Evolutionary conservation across 2,329 filamentous ascomycete genomes (phyloP), one percentile per base, ranked within the genome.

Genomic region (Periglandula ipomoeae): DNA sequence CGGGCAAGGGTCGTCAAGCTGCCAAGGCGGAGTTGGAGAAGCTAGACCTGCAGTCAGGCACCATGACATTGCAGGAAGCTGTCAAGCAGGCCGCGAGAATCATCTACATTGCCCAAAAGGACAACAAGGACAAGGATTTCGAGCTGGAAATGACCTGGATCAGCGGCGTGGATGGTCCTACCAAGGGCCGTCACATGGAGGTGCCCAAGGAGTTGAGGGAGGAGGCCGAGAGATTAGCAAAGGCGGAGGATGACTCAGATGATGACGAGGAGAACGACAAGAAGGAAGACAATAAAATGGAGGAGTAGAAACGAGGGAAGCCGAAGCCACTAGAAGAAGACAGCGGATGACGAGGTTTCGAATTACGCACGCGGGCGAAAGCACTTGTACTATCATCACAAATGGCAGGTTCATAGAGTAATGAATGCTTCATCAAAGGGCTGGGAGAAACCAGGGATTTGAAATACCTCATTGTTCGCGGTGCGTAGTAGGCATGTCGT

Each of bases 71-170:
- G 51, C 75, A 85, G 63, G 84, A 97, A 63, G 93, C 85, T 45
- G 88, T 98, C 62, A 96, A 95, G 76, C 87, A 97, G 75, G 93
- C 93, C 30, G 93, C 93, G 49, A 78, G 89, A 53, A 98, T 98
- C 70, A 97, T 98, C 70, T 94, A 96, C 67, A 82, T 95, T 52
- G 90, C 91, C 44, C 93, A 98, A 66, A 93, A 97, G 68, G 93
- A 98, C 69, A 97, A 91, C 77, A 97, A 97, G 75, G 93, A 97
- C 72, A 98, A 98, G 77, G 93, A 97, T 56, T 98, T 97, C 63
- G 93, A 98, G 81, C 76, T 98, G 52, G 93, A 98, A 75, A 94
- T 98, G 89, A 95, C 88, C 51, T 98, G 93, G 93, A 87, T 97
- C 67, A 96, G 89, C 69, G 81, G 78, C 47, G 70, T 82, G 43